These are phyloP conservation scores for Jaenimonas drosophilae DNA, from an alignment of 208 protist genomes.

Conservation along the genomic window DNA sequence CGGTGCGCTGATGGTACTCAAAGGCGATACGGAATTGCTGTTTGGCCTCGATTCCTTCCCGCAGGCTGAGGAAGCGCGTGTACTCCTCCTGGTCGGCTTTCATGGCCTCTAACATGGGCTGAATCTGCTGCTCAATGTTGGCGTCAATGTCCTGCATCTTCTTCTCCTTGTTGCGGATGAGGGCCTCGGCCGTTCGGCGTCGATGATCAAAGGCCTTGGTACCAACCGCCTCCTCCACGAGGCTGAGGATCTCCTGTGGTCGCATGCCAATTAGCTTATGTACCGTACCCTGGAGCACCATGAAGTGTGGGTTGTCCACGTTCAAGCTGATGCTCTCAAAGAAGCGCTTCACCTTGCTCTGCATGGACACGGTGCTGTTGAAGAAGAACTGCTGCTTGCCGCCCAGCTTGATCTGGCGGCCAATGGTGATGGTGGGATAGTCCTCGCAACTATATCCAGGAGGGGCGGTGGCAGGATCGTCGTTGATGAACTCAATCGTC, in stretches of 20 bases:
- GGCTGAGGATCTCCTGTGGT: constrained; percentile 96
- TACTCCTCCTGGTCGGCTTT: constrained; percentile 84
- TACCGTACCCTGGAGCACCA: constrained; percentile 99
- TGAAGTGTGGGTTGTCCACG: constrained; percentile 99
- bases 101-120: constrained; percentile 81
- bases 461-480: constrained; percentile 91
- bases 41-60: constrained; percentile 65
- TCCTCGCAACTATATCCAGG: constrained; percentile 96
- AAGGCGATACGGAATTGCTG: constrained; percentile 57
- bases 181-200: constrained; percentile 92
- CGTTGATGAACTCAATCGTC: constrained; percentile 99
- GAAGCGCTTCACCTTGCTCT: constrained; percentile 97
- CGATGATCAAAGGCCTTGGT: constrained; percentile 99
- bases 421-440: constrained; percentile 95
- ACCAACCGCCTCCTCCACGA: constrained; percentile 99
- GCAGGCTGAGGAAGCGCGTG: constrained; percentile 46
- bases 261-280: constrained; percentile 99
- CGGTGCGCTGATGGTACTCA: constrained; percentile 47
- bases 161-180: constrained; percentile 98
- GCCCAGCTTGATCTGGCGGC: constrained; percentile 94
- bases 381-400: constrained; percentile 99
- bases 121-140: constrained; percentile 84
- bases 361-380: constrained; percentile 96
- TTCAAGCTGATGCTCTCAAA: constrained; percentile 99
- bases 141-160: constrained; percentile 98